Evolutionary conservation across 192 early-diverging fungal genomes (phyloP).

Genomic region (Entrophospora sp.): DNA sequence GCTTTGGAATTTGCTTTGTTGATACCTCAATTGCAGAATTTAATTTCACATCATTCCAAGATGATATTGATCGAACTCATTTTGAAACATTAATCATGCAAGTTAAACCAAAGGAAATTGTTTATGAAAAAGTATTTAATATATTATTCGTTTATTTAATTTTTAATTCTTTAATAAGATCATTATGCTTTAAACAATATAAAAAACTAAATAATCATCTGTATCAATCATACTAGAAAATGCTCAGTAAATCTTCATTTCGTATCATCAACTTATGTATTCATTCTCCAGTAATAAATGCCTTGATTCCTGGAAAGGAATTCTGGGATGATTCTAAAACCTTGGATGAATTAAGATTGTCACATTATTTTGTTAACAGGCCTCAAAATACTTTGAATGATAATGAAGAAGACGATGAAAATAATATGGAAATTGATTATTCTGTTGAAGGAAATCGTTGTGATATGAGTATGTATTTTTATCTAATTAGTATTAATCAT

Average conservation of each 20-base stretch:
- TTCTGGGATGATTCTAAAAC: conserved; percentile 57
- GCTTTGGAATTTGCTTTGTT: conserved; percentile 87
- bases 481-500: conserved; percentile 20
- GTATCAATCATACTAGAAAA: too few species aligned
- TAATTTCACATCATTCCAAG: conserved; percentile 64
- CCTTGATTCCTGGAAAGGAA: conserved; percentile 56
- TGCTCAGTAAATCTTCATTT: conserved; percentile 36
- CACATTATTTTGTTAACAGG: conserved; percentile 44
- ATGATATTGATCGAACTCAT: conserved; percentile 79
- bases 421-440: background rate
- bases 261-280: conserved; percentile 37
- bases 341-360: conserved; percentile 47
- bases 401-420: background rate
- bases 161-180: too few species aligned
- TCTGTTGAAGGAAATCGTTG: background rate
- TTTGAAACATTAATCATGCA: conserved; percentile 95
- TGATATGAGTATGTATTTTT: too few species aligned
- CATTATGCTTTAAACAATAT: too few species aligned
- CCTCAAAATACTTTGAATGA: conserved; percentile 17
- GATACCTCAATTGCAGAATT: conserved; percentile 95
- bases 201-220: too few species aligned
- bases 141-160: too few species aligned
- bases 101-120: conserved; percentile 84
- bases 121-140: conserved; percentile 59
- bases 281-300: conserved; percentile 43